These are phyloP conservation scores for Talaromyces marneffei DNA, from an alignment of 2,329 filamentous ascomycete genomes.

Conservation along the genomic window DNA sequence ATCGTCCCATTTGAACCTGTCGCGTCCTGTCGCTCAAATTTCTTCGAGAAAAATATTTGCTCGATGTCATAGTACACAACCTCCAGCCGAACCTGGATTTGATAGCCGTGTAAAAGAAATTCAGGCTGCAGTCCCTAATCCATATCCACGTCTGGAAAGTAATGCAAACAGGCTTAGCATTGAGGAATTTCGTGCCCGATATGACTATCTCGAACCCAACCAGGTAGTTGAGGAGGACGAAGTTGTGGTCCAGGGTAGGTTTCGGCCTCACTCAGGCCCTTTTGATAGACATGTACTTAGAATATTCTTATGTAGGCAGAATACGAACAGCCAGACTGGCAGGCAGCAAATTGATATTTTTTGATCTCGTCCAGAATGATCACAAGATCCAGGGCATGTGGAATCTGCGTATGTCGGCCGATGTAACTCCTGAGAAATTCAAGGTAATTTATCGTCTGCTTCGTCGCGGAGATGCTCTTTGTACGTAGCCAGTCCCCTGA, in stretches of 20 bases:
- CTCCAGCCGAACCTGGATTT: constrained; percentile 30
- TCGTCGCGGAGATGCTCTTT: constrained; percentile 76
- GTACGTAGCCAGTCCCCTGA: constrained; percentile 47
- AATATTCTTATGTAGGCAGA: constrained; percentile 54
- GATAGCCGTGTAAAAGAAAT: constrained; percentile 35
- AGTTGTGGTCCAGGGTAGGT: constrained; percentile 42
- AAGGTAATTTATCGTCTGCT: constrained; percentile 60
- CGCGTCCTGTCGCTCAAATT: not conserved
- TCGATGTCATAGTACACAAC: constrained; percentile 23
- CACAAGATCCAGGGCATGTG: constrained; percentile 70
- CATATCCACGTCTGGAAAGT: constrained; percentile 35
- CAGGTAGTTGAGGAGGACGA: constrained; percentile 36
- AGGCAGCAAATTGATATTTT: constrained; percentile 74
- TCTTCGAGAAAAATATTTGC: not conserved
- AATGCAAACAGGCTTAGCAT: constrained; percentile 29
- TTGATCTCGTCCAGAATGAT: constrained; percentile 71
- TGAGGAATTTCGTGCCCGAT: constrained; percentile 34
- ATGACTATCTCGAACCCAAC: constrained; percentile 32
- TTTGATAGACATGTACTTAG: constrained; percentile 33
- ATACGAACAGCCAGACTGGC: constrained; percentile 64
- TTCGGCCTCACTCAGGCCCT: constrained; percentile 18
- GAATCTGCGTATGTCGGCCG: constrained; percentile 49
- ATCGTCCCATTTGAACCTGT: not conserved
- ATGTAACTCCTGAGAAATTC: constrained; percentile 41
- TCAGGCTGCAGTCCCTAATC: constrained; percentile 27